Conservation (phyloP, 257 asterid species). For the Salvia miltiorrhiza region DNA sequence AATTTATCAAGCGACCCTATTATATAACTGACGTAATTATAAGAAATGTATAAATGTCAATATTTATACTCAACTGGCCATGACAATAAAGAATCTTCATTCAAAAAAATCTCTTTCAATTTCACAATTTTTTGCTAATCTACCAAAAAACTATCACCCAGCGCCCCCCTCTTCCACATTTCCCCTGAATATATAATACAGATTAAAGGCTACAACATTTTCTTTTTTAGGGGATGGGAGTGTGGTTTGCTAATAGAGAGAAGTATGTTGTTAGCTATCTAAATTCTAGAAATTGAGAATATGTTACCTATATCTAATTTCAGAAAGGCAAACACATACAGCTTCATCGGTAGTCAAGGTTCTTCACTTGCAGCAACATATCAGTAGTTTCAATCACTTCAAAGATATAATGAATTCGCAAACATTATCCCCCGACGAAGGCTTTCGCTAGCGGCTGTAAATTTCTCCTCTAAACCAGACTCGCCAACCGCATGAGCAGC, state of each 20-base stretch:
- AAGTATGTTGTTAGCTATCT: background rate
- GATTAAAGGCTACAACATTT: background rate
- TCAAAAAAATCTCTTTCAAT: background rate
- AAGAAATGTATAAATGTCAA: background rate
- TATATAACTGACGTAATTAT: no score
- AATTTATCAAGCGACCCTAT: no score
- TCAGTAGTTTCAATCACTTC: conserved; percentile 17
- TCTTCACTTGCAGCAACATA: background rate
- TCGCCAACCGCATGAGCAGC: conserved; percentile 98
- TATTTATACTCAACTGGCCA: background rate
- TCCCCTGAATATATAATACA: background rate
- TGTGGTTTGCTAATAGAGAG: background rate
- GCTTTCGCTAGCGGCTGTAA: conserved; percentile 81
- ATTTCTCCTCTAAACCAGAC: conserved; percentile 69
- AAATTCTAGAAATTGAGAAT: no score
- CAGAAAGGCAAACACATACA: no score
- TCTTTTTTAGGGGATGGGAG: background rate
- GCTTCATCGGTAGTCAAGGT: no score
- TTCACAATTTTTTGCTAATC: background rate
- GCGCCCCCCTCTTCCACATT: background rate
- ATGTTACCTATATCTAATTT: background rate
- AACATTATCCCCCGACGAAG: conserved; percentile 97
- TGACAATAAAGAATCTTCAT: background rate
- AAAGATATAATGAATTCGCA: conserved; percentile 89
- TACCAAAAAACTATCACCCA: background rate